A percentile compares a stretch with the other conserved stretches of the same genome.
Evolutionary conservation across 805 yeast genomes (phyloP).

Genomic region (Kuraishia hungarica): DNA sequence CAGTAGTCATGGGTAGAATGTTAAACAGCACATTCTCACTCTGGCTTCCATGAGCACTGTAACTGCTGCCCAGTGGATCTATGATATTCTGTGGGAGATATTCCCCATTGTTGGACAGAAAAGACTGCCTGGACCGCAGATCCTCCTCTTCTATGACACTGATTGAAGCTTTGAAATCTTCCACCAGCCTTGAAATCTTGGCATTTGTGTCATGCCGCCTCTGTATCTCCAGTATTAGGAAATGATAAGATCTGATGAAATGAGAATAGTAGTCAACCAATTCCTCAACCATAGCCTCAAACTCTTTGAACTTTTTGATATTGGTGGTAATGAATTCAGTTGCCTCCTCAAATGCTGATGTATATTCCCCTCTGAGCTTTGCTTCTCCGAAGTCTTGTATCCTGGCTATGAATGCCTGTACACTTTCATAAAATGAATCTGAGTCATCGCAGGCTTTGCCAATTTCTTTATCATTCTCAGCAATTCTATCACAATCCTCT

Average conservation of each 20-base stretch:
- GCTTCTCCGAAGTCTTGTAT: slow-evolving; percentile 22
- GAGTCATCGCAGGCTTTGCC: slow-evolving; percentile 12
- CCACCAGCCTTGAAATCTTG: slow-evolving; percentile 29
- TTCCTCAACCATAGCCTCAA: slow-evolving; percentile 12
- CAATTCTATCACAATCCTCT: slow-evolving; percentile 16
- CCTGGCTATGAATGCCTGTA: slow-evolving; percentile 11
- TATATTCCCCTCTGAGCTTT: slow-evolving; percentile 12
- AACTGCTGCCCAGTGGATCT: slow-evolving; percentile 5
- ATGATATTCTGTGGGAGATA: slow-evolving; percentile 39
- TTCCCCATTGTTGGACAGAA: slow-evolving; percentile 39
- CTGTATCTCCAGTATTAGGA: slow-evolving; percentile 41
- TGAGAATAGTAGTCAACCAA: slow-evolving; percentile 39
- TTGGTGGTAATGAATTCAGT: slow-evolving; percentile 6
- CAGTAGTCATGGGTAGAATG: slow-evolving; percentile 5
- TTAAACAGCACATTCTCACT: slow-evolving; percentile 6
- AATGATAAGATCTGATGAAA: slow-evolving; percentile 43
- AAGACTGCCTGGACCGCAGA: slow-evolving; percentile 28
- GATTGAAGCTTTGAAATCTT: slow-evolving; percentile 32
- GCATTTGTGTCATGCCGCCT: slow-evolving; percentile 36
- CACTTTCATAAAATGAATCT: slow-evolving; percentile 10
- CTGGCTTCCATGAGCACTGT: not conserved
- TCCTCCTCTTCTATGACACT: slow-evolving; percentile 34
- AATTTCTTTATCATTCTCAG: slow-evolving; percentile 20
- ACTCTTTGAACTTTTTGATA: slow-evolving; percentile 8
- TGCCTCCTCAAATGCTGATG: slow-evolving; percentile 11